phyloP scores from a whole-genome alignment of 1,139 yeast species.

The Magnusiomyces tetraspermus region DNA sequence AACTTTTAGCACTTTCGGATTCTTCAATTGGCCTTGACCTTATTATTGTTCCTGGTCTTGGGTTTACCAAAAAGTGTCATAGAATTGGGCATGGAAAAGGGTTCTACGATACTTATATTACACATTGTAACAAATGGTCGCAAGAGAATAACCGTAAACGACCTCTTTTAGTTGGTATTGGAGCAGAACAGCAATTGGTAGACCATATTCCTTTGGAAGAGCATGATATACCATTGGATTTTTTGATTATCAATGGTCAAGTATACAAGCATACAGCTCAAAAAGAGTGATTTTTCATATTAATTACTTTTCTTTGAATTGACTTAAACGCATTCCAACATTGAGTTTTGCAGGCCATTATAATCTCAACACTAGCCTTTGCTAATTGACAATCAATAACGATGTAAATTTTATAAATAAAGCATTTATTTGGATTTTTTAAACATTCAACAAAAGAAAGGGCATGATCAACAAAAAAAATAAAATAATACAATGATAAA shows the following conservation, averaged over 20 bases:
- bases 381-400: not conserved
- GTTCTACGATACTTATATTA: constrained; percentile 72
- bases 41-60: constrained; percentile 78
- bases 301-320: not conserved
- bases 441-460: too few species aligned
- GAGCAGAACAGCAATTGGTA: constrained; percentile 60
- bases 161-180: constrained; percentile 49
- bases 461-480: not conserved
- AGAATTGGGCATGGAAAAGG: constrained; percentile 93
- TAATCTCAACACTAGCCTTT: too few species aligned
- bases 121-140: constrained; percentile 38
- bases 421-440: too few species aligned
- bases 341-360: too few species aligned
- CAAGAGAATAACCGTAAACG: constrained; percentile 12
- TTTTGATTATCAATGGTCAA: constrained; percentile 38
- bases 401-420: too few species aligned
- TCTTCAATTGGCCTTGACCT: constrained; percentile 44
- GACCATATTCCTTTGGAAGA: constrained; percentile 50
- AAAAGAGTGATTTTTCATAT: not conserved
- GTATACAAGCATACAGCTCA: constrained; percentile 2
- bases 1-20: constrained; percentile 4
- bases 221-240: constrained; percentile 64
- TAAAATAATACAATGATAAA: not conserved
- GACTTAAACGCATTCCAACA: too few species aligned
- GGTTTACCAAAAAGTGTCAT: constrained; percentile 46